Percentiles rank a stretch among this genome's conserved stretches.
Evolutionary conservation across 345 rosid species (phyloP).

Genomic region (Rubroshorea leprosula): DNA sequence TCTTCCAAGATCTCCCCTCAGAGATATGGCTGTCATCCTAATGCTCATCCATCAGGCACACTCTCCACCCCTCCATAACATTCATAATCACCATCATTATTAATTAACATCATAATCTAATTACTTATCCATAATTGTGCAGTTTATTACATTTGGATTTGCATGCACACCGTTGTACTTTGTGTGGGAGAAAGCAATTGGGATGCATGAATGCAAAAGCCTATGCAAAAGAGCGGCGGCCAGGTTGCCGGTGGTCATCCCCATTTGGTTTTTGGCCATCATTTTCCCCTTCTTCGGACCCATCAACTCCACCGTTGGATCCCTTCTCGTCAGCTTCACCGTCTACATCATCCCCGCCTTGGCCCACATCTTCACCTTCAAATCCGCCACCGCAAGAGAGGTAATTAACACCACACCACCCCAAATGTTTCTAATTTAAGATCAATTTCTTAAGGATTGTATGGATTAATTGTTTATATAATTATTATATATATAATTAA

Average conservation of each 20-base stretch:
- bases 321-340: conserved; percentile 97
- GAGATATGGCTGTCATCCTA: conserved; percentile 87
- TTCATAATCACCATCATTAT: background rate
- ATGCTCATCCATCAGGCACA: conserved; percentile 98
- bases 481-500: too few species aligned
- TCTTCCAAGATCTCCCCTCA: conserved; percentile 59
- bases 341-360: conserved; percentile 97
- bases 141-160: conserved; percentile 94
- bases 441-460: too few species aligned
- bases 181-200: conserved; percentile 98
- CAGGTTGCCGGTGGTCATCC: conserved; percentile 87
- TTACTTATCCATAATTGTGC: conserved; percentile 2
- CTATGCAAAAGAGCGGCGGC: conserved; percentile 92
- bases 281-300: conserved; percentile 98
- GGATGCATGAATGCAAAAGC: conserved; percentile 94
- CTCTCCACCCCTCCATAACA: background rate
- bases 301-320: conserved; percentile 92
- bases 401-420: too few species aligned
- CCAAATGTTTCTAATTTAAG: too few species aligned
- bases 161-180: conserved; percentile 96
- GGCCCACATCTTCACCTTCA: conserved; percentile 88
- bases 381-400: conserved; percentile 82
- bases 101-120: background rate
- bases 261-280: conserved; percentile 94
- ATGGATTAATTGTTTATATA: too few species aligned